phyloP scores from a whole-genome alignment of 1,284 basidiomycete species.

The Austroboletus niveus region DNA sequence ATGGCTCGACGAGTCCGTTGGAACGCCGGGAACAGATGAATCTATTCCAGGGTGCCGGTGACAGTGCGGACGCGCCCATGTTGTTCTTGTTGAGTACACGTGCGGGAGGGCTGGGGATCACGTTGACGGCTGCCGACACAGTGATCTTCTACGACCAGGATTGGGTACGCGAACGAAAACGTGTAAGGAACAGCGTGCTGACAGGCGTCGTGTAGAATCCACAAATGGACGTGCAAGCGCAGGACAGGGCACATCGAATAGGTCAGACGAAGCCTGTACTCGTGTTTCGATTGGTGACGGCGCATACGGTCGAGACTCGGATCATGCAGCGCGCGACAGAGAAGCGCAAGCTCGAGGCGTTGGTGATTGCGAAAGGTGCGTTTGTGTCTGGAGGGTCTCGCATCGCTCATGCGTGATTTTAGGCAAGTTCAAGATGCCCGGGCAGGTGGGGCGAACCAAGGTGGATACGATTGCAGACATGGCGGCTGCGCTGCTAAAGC shows the following conservation, averaged over 20 bases:
- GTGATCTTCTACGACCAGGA: constrained; percentile 96
- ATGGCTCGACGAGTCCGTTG: constrained; percentile 78
- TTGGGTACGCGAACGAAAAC: constrained; percentile 55
- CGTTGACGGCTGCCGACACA: constrained; percentile 91
- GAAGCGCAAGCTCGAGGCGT: constrained; percentile 87
- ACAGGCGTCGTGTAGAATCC: constrained; percentile 65
- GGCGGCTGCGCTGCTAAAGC: constrained; percentile 74
- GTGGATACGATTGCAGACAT: constrained; percentile 75
- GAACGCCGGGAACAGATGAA: constrained; percentile 85
- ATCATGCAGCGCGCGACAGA: constrained; percentile 88
- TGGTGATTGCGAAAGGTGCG: constrained; percentile 89
- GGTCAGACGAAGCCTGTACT: constrained; percentile 89
- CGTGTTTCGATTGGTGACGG: constrained; percentile 84
- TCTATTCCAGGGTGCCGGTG: constrained; percentile 77
- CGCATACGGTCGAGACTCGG: constrained; percentile 88
- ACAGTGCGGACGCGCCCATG: constrained; percentile 62
- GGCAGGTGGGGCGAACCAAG: constrained; percentile 42
- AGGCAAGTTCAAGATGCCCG: constrained; percentile 81
- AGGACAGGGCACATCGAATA: constrained; percentile 94
- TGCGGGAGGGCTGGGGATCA: constrained; percentile 91
- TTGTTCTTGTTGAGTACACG: constrained; percentile 92
- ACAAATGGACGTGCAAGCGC: constrained; percentile 95
- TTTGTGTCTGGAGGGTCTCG: neutral
- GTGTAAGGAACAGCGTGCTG: neutral
- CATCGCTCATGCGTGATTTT: neutral